A percentile compares a stretch with the other conserved stretches of the same genome.
phyloP scores from a whole-genome alignment of 768 basidiomycete species.

The Boletales sp. region DNA sequence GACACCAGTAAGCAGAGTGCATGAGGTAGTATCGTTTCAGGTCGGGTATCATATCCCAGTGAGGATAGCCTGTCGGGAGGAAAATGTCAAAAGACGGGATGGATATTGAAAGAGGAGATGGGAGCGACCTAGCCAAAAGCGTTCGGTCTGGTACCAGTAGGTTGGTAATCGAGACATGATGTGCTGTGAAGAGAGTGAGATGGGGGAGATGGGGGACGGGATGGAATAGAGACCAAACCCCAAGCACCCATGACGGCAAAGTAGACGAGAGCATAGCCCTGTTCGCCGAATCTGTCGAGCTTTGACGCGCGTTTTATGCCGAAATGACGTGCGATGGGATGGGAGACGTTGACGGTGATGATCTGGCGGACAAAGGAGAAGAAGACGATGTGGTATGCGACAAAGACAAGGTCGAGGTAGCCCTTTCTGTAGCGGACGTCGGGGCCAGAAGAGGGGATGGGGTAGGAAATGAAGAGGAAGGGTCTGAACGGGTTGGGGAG shows the following conservation, averaged over 20 bases:
- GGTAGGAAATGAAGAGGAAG: slow-evolving; percentile 70
- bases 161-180: slow-evolving; percentile 82
- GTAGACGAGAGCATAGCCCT: slow-evolving; percentile 84
- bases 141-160: slow-evolving; percentile 79
- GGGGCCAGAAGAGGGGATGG: slow-evolving; percentile 43
- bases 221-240: slow-evolving; percentile 61
- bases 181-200: slow-evolving; percentile 39
- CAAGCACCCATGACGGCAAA: slow-evolving; percentile 65
- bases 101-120: not conserved
- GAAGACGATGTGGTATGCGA: slow-evolving; percentile 80
- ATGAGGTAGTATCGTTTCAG: slow-evolving; percentile 93
- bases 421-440: slow-evolving; percentile 70
- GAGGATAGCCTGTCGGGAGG: slow-evolving; percentile 65
- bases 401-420: slow-evolving; percentile 71
- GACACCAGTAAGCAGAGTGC: slow-evolving; percentile 92
- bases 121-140: slow-evolving; percentile 77
- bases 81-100: slow-evolving; percentile 1
- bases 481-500: slow-evolving; percentile 69
- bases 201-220: not conserved
- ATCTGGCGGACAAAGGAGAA: slow-evolving; percentile 86
- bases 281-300: slow-evolving; percentile 85
- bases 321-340: slow-evolving; percentile 64
- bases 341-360: slow-evolving; percentile 59
- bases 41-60: slow-evolving; percentile 80
- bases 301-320: slow-evolving; percentile 68